Evolutionary conservation across 345 rosid species (phyloP), one percentile per base, ranked within the genome.

Genomic region (Moringa oleifera): DNA sequence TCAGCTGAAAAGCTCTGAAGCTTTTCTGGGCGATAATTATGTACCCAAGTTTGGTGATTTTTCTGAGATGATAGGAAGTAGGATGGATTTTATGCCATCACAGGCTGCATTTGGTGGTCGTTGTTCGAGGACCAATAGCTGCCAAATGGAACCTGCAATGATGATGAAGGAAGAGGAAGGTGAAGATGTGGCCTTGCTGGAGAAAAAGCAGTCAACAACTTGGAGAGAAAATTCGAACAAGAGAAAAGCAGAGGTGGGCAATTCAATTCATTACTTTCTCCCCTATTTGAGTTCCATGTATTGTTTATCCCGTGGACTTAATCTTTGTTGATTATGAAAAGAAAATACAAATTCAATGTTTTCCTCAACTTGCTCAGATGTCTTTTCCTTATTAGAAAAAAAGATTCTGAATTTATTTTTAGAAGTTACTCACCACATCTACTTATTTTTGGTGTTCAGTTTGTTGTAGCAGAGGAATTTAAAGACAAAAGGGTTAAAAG

Each of bases 191-290:
- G 3, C 23, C 33, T 20, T 65, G 61, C 6, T 41, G 33, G 77
- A 68, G 19, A 31, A 45, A 24, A 24, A 13, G 47, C 37, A 57
- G 57, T 15, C 59, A 13, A 28, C 47, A 53, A 25, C 24, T 10
- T 54, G 57, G 23, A 59, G 23, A 20, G 31, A 28, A 20, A 20
- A 58, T 53, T 49, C 69, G 57, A 75, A 55, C 59, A 79, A 79
- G 79, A 80, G 84, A 68, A 80, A 83, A 67, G 31, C 63, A 58
- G 75, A 78, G 83, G 85, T 84, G 49, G 19, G 81, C 47, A n/a
- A 36, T 19, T 20, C 31, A 45, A 20, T 56, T 47, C 47, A 55
- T 24, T 52, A 2, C 16, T 17, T 54, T 11, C 19, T 55, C 19
- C 7, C n/a, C 47, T 4, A 15, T 41, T 41, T 41, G 47, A 7